These are phyloP conservation scores for Ogataea methylovora DNA, from an alignment of 805 yeast genomes.

Conservation along the genomic window DNA sequence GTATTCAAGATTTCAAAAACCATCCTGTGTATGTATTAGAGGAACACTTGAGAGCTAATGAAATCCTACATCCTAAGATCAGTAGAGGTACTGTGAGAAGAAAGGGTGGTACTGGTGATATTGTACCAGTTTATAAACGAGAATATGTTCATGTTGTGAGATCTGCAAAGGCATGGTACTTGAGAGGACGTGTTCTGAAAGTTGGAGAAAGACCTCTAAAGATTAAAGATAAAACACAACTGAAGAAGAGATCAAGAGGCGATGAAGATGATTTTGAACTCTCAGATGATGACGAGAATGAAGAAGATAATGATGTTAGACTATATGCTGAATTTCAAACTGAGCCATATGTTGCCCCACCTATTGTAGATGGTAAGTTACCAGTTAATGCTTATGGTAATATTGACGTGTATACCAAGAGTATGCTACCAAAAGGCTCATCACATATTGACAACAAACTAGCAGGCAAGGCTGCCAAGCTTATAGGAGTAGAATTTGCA, in stretches of 20 bases:
- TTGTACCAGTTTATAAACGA: slow-evolving; percentile 62
- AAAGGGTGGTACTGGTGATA: slow-evolving; percentile 29
- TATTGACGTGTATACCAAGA: slow-evolving; percentile 66
- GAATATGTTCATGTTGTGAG: slow-evolving; percentile 53
- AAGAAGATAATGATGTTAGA: slow-evolving; percentile 44
- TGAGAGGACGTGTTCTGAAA: slow-evolving; percentile 68
- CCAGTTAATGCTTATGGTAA: slow-evolving; percentile 78
- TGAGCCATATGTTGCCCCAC: slow-evolving; percentile 58
- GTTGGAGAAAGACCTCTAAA: slow-evolving; percentile 63
- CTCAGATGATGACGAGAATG: slow-evolving; percentile 25
- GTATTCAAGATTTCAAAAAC: slow-evolving; percentile 70
- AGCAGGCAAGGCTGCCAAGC: slow-evolving; percentile 64
- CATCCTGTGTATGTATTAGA: slow-evolving; percentile 86
- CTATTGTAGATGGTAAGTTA: slow-evolving; percentile 57
- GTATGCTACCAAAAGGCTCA: slow-evolving; percentile 83
- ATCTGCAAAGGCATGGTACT: slow-evolving; percentile 82
- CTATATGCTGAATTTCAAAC: slow-evolving; percentile 79
- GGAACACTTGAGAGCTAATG: slow-evolving; percentile 63
- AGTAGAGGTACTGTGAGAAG: slow-evolving; percentile 68
- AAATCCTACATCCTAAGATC: slow-evolving; percentile 59
- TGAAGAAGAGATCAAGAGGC: slow-evolving; percentile 13
- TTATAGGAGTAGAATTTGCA: slow-evolving; percentile 70
- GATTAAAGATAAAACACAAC: slow-evolving; percentile 22
- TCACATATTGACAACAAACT: slow-evolving; percentile 46
- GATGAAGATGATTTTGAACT: slow-evolving; percentile 19